Evolutionary conservation across 176 grass and related monocot species (phyloP).

Genomic region (Tillandsia leiboldiana): DNA sequence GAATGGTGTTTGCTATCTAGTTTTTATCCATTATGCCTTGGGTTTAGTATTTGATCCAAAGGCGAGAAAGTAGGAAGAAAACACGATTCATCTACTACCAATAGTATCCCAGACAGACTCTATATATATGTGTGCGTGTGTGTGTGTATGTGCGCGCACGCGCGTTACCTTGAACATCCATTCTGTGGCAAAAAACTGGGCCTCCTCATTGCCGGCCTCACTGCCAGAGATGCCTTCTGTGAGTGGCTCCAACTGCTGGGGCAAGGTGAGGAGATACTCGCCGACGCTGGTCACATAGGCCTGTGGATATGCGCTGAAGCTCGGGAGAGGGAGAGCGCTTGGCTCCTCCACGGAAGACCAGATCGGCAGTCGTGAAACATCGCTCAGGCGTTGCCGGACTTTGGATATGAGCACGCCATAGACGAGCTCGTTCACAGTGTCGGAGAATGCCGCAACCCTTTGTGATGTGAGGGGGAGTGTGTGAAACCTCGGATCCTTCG

Average conservation of each 20-base stretch:
- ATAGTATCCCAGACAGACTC: no score
- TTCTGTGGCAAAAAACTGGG: slow-evolving; percentile 92
- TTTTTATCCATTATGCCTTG: no score
- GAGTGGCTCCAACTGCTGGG: slow-evolving; percentile 88
- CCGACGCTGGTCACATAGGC: slow-evolving; percentile 80
- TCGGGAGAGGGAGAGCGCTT: slow-evolving; percentile 79
- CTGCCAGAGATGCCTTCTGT: slow-evolving; percentile 69
- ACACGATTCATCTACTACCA: no score
- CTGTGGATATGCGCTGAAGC: slow-evolving; percentile 94
- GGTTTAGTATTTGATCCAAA: no score
- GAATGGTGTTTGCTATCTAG: no score
- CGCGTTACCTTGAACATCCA: slow-evolving; percentile 91
- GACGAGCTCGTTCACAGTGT: slow-evolving; percentile 91
- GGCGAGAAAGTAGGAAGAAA: no score
- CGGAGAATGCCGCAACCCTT: slow-evolving; percentile 73
- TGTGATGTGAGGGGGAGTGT: slow-evolving; percentile 83
- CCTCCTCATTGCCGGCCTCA: slow-evolving; percentile 69
- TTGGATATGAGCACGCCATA: slow-evolving; percentile 95
- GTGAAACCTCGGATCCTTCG: slow-evolving; percentile 90
- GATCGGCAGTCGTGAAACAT: slow-evolving; percentile 68
- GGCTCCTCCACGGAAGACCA: slow-evolving; percentile 87
- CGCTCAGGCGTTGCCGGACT: slow-evolving; percentile 60
- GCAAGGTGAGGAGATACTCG: slow-evolving; percentile 97
- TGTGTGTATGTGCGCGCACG: no score
- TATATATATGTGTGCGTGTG: no score